Evolutionary conservation across 345 rosid species (phyloP).

Genomic region (Eucalyptus leucophloia): DNA sequence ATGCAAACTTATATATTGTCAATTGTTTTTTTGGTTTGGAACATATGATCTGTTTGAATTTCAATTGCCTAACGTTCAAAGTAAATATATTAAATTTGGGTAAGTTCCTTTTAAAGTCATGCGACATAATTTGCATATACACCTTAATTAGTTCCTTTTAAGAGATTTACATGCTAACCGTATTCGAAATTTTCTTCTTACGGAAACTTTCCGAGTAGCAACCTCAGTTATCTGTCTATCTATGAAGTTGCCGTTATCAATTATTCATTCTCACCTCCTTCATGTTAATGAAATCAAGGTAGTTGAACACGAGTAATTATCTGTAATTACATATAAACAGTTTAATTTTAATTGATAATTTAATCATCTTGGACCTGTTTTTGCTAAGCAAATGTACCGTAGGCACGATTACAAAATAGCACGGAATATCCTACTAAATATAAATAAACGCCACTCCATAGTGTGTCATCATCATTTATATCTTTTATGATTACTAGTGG

Average conservation of each 20-base stretch:
- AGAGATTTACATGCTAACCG: background rate
- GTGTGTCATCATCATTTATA: background rate
- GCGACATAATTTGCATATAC: background rate
- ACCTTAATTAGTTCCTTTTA: background rate
- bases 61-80: background rate
- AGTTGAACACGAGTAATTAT: background rate
- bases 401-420: background rate
- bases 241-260: background rate
- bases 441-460: background rate
- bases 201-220: background rate
- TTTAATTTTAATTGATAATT: background rate
- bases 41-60: background rate
- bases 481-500: background rate
- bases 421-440: background rate
- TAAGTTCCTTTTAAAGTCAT: background rate
- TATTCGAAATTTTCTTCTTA: background rate
- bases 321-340: background rate
- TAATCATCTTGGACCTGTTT: background rate
- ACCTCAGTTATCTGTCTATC: background rate
- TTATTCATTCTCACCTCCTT: background rate
- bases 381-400: background rate
- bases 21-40: background rate
- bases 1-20: background rate
- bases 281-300: background rate
- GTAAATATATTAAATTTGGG: background rate